Evolutionary conservation across 176 grass and related monocot species (phyloP), one percentile per base, ranked within the genome.

Genomic region (Oryza australiensis): DNA sequence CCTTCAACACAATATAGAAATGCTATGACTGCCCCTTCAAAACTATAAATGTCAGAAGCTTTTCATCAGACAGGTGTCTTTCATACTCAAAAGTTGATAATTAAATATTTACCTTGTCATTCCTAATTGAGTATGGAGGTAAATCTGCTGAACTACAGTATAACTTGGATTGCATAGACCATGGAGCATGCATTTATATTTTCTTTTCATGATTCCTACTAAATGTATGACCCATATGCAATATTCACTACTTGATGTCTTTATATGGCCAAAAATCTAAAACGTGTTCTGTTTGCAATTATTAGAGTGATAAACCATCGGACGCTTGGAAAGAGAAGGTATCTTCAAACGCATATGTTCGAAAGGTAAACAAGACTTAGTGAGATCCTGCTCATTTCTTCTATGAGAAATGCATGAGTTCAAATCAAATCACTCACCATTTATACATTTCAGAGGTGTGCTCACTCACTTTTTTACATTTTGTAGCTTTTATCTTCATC

Each of bases 301-400:
- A 77, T 79, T 68, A 98, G 92, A 90, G 72, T 74, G 34, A 26
- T 22, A 83, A 76, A 62, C 70, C 73, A 4, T 73, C 84, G 23
- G 82, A 91, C 59, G 55, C 68, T 53, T 98, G 92, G 92, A 95
- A 93, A 81, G 87, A 89, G 40, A 94, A 90, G 76, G 70, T 94
- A 66, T 93, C 82, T 63, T 84, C 84, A 77, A 93, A 98, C 87
- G 75, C 85, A 34, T 98, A 90, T 93, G 73, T 92, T 77, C 79
- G n/a, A 26, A 93, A 93, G 90, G 95, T 95, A 91, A 66, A 34
- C 12, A 55, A 68, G 40, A 66, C 37, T 28, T 77, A 24, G 18
- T 49, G 22, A 70, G 62, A 69, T 18, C 55, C 45, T 89, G 32
- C 53, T 65, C 26, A 70, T 76, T 74, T n/a, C 13, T 75, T 68